phyloP scores from a whole-genome alignment of 176 grass and related monocot genomes.

The Avena atlantica region DNA sequence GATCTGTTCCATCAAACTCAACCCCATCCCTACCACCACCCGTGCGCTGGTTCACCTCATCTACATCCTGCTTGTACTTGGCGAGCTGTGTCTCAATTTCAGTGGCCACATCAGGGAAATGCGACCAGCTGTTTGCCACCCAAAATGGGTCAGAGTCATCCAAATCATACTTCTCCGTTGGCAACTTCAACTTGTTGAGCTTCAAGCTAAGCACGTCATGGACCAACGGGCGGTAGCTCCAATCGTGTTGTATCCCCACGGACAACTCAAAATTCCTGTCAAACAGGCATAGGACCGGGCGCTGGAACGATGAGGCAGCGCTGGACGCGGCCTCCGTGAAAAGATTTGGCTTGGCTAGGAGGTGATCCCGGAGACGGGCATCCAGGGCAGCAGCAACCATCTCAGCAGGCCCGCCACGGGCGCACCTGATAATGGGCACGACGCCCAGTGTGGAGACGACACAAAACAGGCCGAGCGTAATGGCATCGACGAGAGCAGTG shows the following conservation, averaged over 20 bases:
- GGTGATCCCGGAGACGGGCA: slow-evolving; percentile 73
- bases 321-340: slow-evolving; percentile 69
- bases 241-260: slow-evolving; percentile 84
- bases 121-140: slow-evolving; percentile 83
- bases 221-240: slow-evolving; percentile 90
- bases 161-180: slow-evolving; percentile 76
- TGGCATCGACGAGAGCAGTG: slow-evolving; percentile 62
- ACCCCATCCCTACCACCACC: slow-evolving; percentile 72
- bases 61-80: slow-evolving; percentile 96
- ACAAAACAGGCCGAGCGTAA: slow-evolving; percentile 79
- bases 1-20: slow-evolving; percentile 91
- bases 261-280: slow-evolving; percentile 88
- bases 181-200: slow-evolving; percentile 65
- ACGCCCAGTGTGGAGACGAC: slow-evolving; percentile 70
- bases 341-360: slow-evolving; percentile 81
- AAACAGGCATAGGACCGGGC: slow-evolving; percentile 82
- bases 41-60: slow-evolving; percentile 86
- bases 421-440: slow-evolving; percentile 87
- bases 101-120: slow-evolving; percentile 81
- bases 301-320: slow-evolving; percentile 63
- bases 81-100: slow-evolving; percentile 80
- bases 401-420: slow-evolving; percentile 75
- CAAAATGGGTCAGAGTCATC: slow-evolving; percentile 92
- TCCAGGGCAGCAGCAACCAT: slow-evolving; percentile 83
- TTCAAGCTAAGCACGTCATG: slow-evolving; percentile 85